phyloP scores from a whole-genome alignment of 1,284 basidiomycete genomes.

The Trichosporon sp. region DNA sequence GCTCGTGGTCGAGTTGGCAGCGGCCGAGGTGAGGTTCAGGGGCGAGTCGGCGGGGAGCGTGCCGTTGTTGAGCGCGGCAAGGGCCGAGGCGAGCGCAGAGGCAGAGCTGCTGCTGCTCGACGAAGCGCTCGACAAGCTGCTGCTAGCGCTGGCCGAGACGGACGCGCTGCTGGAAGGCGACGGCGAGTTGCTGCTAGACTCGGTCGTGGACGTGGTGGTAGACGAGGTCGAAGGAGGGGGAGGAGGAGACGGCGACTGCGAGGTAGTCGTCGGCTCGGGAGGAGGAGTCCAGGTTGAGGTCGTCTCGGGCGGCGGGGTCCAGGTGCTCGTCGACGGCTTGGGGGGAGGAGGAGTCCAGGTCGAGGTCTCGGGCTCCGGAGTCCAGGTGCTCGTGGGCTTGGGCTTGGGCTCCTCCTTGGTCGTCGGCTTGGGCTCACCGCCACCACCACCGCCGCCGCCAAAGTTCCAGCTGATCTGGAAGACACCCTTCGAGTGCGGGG shows the following conservation, averaged over 20 bases:
- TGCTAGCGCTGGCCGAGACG: neutral
- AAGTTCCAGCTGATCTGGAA: constrained; percentile 58
- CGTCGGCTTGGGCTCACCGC: neutral
- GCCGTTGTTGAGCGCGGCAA: neutral
- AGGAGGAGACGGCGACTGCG: neutral
- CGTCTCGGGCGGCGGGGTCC: neutral
- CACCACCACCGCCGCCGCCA: constrained; percentile 38
- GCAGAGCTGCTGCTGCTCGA: neutral
- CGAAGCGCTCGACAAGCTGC: neutral
- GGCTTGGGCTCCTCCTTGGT: constrained; percentile 2
- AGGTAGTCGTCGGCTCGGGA: neutral
- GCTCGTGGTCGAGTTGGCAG: neutral
- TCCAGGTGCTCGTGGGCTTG: neutral
- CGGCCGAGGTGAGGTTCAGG: neutral
- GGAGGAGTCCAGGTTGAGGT: neutral
- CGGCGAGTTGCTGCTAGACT: constrained; percentile 1
- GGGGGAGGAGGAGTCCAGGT: neutral
- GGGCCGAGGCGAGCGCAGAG: neutral
- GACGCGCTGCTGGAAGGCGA: neutral
- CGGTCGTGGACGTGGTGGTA: neutral
- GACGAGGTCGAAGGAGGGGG: neutral
- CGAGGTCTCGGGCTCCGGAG: neutral
- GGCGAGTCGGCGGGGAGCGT: neutral
- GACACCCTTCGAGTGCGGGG: constrained; percentile 50
- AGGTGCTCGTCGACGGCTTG: neutral